Percentiles rank a stretch among this genome's conserved stretches.
Evolutionary conservation across 2,329 filamentous ascomycete species (phyloP).

Genomic region (Paecilomyces niveus): DNA sequence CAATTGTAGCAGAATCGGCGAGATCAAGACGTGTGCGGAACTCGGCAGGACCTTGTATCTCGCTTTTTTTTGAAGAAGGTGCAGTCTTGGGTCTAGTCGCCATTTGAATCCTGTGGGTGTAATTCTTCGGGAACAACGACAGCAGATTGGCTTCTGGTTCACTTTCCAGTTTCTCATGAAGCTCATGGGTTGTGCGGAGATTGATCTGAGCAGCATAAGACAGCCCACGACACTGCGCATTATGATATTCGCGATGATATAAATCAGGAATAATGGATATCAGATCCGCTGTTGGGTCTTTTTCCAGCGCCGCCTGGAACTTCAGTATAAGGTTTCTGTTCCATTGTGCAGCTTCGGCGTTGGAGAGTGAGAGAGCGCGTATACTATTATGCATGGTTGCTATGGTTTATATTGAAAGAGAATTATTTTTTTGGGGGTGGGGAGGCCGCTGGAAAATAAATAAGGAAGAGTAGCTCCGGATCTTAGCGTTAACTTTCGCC

Average conservation of each 20-base stretch:
- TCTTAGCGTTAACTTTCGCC: no score
- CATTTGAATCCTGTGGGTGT: constrained; percentile 13
- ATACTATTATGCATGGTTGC: constrained; percentile 4
- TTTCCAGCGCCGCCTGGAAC: constrained; percentile 13
- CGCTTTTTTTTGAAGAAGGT: constrained; percentile 5
- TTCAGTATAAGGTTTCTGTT: constrained; percentile 14
- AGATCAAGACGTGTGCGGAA: constrained; percentile 14
- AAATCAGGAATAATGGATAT: constrained; percentile 14
- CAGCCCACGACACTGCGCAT: constrained; percentile 6
- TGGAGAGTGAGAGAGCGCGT: constrained; percentile 5
- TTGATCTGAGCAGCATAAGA: constrained; percentile 14
- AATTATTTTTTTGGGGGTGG: no score
- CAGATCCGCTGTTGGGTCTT: constrained; percentile 15
- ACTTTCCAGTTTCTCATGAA: constrained; percentile 6
- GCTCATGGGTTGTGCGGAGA: constrained; percentile 7
- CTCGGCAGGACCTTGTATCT: background rate
- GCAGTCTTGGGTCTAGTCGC: constrained; percentile 8
- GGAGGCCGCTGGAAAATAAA: background rate
- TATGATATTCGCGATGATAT: constrained; percentile 11
- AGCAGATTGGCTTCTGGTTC: constrained; percentile 16
- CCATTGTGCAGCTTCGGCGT: constrained; percentile 12
- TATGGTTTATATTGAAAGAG: background rate
- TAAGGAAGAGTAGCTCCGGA: no score
- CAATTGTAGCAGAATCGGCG: constrained; percentile 12
- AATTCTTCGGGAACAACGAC: constrained; percentile 13